A percentile compares a stretch with the other conserved stretches of the same genome.
phyloP scores from a whole-genome alignment of 176 grass and related monocot genomes.

The Bolboschoenus planiculmis region DNA sequence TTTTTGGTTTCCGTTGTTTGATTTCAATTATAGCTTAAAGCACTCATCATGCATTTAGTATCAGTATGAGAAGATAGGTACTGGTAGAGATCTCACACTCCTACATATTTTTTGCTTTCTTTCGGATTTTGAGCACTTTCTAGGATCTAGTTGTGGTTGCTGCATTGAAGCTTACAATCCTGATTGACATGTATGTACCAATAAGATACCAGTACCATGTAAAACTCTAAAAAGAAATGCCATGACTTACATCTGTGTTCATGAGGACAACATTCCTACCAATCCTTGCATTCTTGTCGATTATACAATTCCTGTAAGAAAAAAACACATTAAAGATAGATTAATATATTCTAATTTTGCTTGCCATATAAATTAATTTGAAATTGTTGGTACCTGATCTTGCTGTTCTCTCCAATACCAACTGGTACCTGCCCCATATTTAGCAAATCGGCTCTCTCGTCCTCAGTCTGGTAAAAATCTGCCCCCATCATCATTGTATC shows the following conservation, averaged over 20 bases:
- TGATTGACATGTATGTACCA: not conserved
- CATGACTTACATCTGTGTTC: slow-evolving; percentile 49
- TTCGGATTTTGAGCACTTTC: not conserved
- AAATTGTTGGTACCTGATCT: slow-evolving; percentile 42
- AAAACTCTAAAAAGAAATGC: not conserved
- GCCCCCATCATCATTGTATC: slow-evolving; percentile 87
- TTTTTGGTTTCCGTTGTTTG: not conserved
- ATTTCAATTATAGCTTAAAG: not conserved
- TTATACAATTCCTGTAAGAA: slow-evolving; percentile 57
- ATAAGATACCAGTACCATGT: not conserved
- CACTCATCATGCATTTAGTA: not conserved
- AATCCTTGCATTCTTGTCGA: slow-evolving; percentile 79
- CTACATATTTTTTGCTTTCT: not conserved
- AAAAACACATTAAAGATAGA: slow-evolving; percentile 8
- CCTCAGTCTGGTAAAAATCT: slow-evolving; percentile 77
- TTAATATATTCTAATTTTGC: not conserved
- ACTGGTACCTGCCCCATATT: slow-evolving; percentile 55
- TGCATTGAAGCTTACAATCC: not conserved
- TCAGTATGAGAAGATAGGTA: not conserved
- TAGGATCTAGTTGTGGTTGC: not conserved
- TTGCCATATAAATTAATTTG: slow-evolving; percentile 10
- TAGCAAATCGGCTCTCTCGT: slow-evolving; percentile 49
- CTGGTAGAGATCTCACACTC: not conserved
- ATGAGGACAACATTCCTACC: slow-evolving; percentile 60
- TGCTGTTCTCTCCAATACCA: slow-evolving; percentile 63